Percentiles rank a stretch among this genome's conserved stretches.
These are phyloP conservation scores for Dipodascus albidus DNA, from an alignment of 805 yeast species.

Conservation along the genomic window DNA sequence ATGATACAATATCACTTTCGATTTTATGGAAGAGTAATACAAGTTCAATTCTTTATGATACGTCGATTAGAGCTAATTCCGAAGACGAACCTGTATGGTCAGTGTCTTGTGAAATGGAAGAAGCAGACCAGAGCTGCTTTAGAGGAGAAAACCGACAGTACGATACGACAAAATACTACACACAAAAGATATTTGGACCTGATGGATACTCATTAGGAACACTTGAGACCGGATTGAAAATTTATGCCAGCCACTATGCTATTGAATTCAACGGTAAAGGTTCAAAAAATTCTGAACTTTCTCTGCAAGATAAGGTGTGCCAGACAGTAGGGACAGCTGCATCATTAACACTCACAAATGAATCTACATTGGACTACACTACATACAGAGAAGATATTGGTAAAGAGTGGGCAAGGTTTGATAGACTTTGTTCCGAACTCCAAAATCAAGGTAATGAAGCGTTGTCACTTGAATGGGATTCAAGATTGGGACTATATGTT, in stretches of 20 bases:
- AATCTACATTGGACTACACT: conserved; percentile 19
- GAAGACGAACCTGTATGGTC: not conserved
- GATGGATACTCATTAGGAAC: conserved; percentile 38
- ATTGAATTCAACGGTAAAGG: conserved; percentile 18
- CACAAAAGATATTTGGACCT: conserved; percentile 37
- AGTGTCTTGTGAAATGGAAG: conserved; percentile 10
- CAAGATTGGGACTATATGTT: conserved; percentile 22
- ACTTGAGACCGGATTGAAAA: conserved; percentile 40
- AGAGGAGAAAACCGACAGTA: not conserved
- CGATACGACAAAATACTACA: conserved; percentile 21
- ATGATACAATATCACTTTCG: conserved; percentile 25
- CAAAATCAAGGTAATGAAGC: conserved; percentile 50
- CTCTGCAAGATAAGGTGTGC: conserved; percentile 28
- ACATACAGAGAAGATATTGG: conserved; percentile 29
- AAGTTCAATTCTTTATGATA: conserved; percentile 19
- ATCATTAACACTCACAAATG: conserved; percentile 8
- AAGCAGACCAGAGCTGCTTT: not conserved
- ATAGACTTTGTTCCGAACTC: conserved; percentile 61
- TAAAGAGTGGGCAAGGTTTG: conserved; percentile 58
- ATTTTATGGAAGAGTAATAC: conserved; percentile 57
- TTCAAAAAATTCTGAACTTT: conserved; percentile 15
- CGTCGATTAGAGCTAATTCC: not conserved
- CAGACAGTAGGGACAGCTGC: conserved; percentile 25
- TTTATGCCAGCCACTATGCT: conserved; percentile 36
- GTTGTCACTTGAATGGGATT: conserved; percentile 36